These are phyloP conservation scores for Globisporangium cederbergense DNA, from an alignment of 352 stramenopile genomes.

Conservation along the genomic window DNA sequence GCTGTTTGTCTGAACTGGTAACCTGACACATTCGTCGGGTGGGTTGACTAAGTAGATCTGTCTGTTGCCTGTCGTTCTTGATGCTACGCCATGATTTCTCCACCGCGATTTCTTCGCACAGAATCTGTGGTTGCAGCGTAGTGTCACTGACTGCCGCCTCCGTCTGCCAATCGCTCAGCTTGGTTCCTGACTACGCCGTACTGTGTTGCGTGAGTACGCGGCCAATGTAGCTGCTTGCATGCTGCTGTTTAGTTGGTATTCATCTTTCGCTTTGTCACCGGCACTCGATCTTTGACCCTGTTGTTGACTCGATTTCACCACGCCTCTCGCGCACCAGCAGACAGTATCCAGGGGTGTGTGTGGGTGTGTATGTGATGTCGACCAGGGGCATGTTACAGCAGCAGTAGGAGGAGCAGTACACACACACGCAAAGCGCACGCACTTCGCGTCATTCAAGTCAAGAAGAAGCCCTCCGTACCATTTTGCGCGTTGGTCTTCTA, in stretches of 20 bases:
- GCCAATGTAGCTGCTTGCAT: neutral
- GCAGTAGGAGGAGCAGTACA: neutral
- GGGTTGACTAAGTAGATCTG: too few species aligned
- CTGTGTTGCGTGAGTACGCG: too few species aligned
- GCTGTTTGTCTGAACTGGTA: neutral
- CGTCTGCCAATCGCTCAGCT: neutral
- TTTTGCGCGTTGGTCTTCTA: conserved; percentile 88
- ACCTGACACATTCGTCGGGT: too few species aligned
- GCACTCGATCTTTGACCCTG: neutral
- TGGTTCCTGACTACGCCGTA: too few species aligned
- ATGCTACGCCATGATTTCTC: too few species aligned
- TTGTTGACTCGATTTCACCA: neutral
- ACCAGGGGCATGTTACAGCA: neutral
- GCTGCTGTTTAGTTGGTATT: neutral
- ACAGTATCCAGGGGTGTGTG: neutral
- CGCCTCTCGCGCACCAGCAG: neutral
- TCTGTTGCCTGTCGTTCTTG: too few species aligned
- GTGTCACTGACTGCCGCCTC: too few species aligned
- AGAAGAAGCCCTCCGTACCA: conserved; percentile 42
- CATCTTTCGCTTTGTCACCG: neutral
- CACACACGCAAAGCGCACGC: neutral
- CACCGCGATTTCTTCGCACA: too few species aligned
- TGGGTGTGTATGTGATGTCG: neutral
- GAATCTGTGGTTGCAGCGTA: too few species aligned
- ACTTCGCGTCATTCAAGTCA: neutral